Base-by-base conservation (phyloP, 805 yeast species). In the Ogataea parapolymorpha region DNA sequence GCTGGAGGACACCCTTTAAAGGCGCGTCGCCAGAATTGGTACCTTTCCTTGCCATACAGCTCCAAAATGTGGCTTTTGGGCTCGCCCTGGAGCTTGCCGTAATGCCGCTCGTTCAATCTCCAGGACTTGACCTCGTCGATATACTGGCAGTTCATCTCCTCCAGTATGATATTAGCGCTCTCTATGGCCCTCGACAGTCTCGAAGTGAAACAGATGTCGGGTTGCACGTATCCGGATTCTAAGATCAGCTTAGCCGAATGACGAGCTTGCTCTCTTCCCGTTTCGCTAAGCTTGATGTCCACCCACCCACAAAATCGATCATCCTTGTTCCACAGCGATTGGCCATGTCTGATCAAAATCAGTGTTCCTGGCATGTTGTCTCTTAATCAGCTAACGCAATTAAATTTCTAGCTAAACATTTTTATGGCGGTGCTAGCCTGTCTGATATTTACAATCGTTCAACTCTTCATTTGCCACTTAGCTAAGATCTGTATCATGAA, bases 281-380 rank as follows among this genome's bases (percentile, higher is more conserved):
- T 73, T 6, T 67, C 79, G 3, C 90, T 80, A 53, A 85, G 68
- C 44, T 74, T 71, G 25, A 84, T 82, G 65, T 85, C 91, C 23
- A 83, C 79, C 95, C 95, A 85, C 14, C 95, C 95, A 61, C 93
- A 84, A 65, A 85, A 85, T 49, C 78, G 70, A 63, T 83, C 79
- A 56, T 76, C 76, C 59, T 82, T 79, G 60, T 85, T 85, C 79
- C 87, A 79, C 56, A 79, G 81, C 56, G 89, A 81, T 61, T 85
- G 85, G 4, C 95, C 95, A 70, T 85, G 95, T 65, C 95, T 78
- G 39, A 85, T 72, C 44, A 85, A 65, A 39, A 81, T 68, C 45
- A 80, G 63, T 50, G 53, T 54, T 10, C 58, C 58, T 10, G 51
- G 20, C 59, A 54, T 55, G 18, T 12, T 15, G 29, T 12, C 4